phyloP scores from a whole-genome alignment of 129 eudicot genomes.

The Flaveria brownii region DNA sequence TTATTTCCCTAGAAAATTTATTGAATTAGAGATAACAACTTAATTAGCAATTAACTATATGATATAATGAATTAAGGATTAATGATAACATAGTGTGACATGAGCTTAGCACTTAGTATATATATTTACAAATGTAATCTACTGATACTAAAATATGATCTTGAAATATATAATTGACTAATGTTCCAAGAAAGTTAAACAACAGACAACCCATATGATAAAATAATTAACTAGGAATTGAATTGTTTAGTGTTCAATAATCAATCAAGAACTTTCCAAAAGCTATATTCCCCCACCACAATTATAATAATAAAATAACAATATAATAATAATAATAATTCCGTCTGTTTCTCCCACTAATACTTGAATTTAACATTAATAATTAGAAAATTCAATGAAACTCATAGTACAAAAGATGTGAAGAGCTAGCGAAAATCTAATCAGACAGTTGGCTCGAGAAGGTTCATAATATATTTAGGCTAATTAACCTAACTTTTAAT shows the following conservation, averaged over 20 bases:
- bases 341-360: not conserved
- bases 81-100: not conserved
- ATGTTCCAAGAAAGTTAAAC: slow-evolving; percentile 32
- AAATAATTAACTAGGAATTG: slow-evolving; percentile 6
- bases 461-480: not conserved
- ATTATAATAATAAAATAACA: too few species aligned
- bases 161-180: slow-evolving; percentile 18
- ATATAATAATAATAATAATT: too few species aligned
- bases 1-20: not conserved
- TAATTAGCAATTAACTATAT: not conserved
- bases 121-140: not conserved
- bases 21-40: not conserved
- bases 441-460: not conserved
- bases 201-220: slow-evolving; percentile 27
- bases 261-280: slow-evolving; percentile 36
- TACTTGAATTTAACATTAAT: not conserved
- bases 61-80: slow-evolving; percentile 8
- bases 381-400: not conserved
- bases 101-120: slow-evolving; percentile 16
- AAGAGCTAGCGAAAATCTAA: not conserved
- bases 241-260: slow-evolving; percentile 24
- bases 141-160: not conserved
- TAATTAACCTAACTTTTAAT: not conserved
- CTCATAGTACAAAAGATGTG: not conserved
- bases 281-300: slow-evolving; percentile 24